Percentiles rank a stretch among this genome's conserved stretches.
phyloP scores from a whole-genome alignment of 352 stramenopile genomes.

The Discostella stelligera region DNA sequence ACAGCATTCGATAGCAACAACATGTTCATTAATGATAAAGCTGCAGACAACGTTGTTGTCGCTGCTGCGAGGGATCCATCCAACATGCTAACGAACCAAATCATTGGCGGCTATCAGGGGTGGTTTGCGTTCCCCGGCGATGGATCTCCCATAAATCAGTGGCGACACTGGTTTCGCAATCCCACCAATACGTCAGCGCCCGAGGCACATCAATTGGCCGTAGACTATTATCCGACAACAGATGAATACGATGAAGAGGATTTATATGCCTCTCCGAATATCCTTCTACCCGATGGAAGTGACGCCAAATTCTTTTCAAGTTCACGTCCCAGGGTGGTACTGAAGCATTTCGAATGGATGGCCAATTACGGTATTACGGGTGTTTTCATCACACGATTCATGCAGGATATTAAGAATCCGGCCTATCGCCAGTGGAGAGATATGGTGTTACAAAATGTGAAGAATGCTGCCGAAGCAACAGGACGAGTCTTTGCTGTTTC shows the following conservation, averaged over 20 bases:
- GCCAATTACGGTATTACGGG: constrained; percentile 32
- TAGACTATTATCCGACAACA: constrained; percentile 25
- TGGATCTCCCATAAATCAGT: constrained; percentile 39
- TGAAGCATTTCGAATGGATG: constrained; percentile 37
- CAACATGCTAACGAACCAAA: constrained; percentile 41
- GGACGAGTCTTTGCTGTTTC: constrained; percentile 56
- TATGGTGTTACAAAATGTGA: constrained; percentile 50
- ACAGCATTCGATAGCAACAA: background rate
- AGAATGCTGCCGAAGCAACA: constrained; percentile 37
- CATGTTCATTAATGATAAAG: background rate
- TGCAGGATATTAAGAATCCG: constrained; percentile 1
- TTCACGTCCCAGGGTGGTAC: constrained; percentile 21
- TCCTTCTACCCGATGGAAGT: constrained; percentile 14
- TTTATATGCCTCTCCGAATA: constrained; percentile 8
- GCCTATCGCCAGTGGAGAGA: constrained; percentile 31
- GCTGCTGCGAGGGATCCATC: background rate
- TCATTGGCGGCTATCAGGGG: constrained; percentile 61
- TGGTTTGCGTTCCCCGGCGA: constrained; percentile 52
- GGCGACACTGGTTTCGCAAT: constrained; percentile 51
- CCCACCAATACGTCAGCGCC: constrained; percentile 6
- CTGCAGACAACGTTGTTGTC: background rate
- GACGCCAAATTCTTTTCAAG: constrained; percentile 26
- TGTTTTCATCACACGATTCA: constrained; percentile 29
- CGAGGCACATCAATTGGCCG: background rate
- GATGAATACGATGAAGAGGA: constrained; percentile 32